Base-by-base conservation (phyloP, 2,329 filamentous ascomycete species). In the Amphichorda felina region DNA sequence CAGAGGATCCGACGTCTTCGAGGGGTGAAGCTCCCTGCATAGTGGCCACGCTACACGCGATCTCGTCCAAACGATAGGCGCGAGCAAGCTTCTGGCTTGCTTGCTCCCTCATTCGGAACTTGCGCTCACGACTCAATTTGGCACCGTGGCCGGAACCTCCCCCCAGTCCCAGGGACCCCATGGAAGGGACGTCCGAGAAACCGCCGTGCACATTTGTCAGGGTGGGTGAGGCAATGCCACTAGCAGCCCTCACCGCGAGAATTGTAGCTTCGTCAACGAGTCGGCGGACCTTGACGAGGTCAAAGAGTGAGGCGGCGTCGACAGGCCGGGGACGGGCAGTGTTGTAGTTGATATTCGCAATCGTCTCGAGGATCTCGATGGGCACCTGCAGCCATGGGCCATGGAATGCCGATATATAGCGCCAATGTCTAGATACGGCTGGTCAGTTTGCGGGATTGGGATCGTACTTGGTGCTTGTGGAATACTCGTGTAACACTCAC, bases 371-470 rank as follows among this genome's bases (percentile, higher is more conserved):
- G 38, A 87, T 73, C 56, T 89, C 83, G 42, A 77, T 72, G 15
- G 83, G 81, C 38, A 89, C 66, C 55, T 86, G 79, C 11, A 88
- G 72, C 85, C 85, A 91, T 45, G 82, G 78, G 17, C 84, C 85
- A 51, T 88, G 79, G 50, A 84, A 91, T 19, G 79, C 82, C 16
- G 82, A 87, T 40, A 91, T 87, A 55, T 86, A 85, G 43, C 78
- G 73, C 84, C 83, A 89, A 60, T 89, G 82, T 55, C 84, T 89
- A 16, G 28, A 5, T 14, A 9, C 4, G 21, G 18, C n/a, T n/a
- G n/a, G n/a, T n/a, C n/a, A n/a, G n/a, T n/a, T n/a, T 11, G 5
- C 14, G 14, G 6, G 11, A 22, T 21, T 22, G 27, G 15, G 17
- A 31, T 8, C 7, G 27, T 8, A 15, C 3, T 14, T 21, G 16